Conservation (phyloP, 1,284 basidiomycete species). For the Sporisorium exsertum region DNA sequence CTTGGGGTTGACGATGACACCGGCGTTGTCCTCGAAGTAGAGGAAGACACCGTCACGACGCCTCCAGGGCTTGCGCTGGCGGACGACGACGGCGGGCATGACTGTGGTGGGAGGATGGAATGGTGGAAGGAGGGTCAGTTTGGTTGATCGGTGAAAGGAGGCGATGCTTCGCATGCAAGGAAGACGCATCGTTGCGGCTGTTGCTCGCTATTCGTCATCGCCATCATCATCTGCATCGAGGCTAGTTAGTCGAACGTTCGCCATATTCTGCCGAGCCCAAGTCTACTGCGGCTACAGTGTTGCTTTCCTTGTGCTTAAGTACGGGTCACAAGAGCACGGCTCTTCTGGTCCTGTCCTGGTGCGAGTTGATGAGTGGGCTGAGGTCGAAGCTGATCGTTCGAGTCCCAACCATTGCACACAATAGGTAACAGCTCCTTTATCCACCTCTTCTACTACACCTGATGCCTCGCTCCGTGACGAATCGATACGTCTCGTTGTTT, state of each 20-base stretch:
- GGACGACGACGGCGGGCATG: slow-evolving; percentile 96
- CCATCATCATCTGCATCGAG: slow-evolving; percentile 1
- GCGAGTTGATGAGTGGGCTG: too few relatives aligned
- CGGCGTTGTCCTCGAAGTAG: slow-evolving; percentile 85
- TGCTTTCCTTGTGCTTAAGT: too few relatives aligned
- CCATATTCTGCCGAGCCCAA: neutral
- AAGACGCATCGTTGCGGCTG: neutral
- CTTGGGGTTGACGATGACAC: slow-evolving; percentile 82
- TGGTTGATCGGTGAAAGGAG: neutral
- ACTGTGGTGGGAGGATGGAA: slow-evolving; percentile 73
- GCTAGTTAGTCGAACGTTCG: neutral
- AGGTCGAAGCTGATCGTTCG: too few relatives aligned
- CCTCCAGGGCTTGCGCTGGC: slow-evolving; percentile 98
- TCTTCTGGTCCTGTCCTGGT: neutral
- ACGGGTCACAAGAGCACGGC: too few relatives aligned
- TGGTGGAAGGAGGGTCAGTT: slow-evolving; percentile 21
- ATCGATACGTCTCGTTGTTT: too few relatives aligned
- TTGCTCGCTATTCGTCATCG: neutral
- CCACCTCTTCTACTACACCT: too few relatives aligned
- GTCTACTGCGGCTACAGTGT: too few relatives aligned
- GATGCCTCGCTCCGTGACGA: too few relatives aligned
- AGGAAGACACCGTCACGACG: slow-evolving; percentile 98
- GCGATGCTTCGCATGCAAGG: neutral
- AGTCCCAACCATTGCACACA: too few relatives aligned
- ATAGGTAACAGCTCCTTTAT: too few relatives aligned